Evolutionary conservation across 2,329 filamentous ascomycete genomes (phyloP), one percentile per base, ranked within the genome.

Genomic region (Penicillium sp.): DNA sequence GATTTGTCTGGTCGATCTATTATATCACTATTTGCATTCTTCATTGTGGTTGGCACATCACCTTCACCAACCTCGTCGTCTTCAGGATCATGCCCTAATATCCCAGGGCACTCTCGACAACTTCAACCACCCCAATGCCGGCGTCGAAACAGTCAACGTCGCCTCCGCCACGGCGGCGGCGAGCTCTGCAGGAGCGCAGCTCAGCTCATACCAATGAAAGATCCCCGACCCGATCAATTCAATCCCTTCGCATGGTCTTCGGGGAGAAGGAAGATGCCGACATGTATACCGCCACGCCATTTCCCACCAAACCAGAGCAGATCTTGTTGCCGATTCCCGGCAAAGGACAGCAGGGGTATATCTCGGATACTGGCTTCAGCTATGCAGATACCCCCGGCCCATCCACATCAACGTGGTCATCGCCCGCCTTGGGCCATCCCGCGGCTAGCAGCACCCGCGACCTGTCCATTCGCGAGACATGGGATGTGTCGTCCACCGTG

Each of bases 271-370:
- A 76, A 54, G 73, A 76, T 51, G 66, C 66, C 48, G 69, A 77
- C 63, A 68, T 80, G 53, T 80, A 79, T 65, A 71, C 74, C 11
- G 66, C 74, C 39, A 78, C 74, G 15, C 79, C 79, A 15, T 81
- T 78, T 63, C 79, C 79, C n/a, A 80, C 79, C 12, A 81, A 79
- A 58, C 76, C 78, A 15, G 76, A 78, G 52, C 79, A 81, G 63
- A 71, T 81, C 22, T 70, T 81, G 34, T 63, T 78, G 14, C 79
- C 79, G 5, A 74, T 72, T 42, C 73, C 76, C 4, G 72, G 75
- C 12, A 75, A 75, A 67, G 75, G 73, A n/a, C 73, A 69, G 41
- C 67, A 75, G 47, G 66, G 72, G 28, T 73, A 71, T 39, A 63
- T 72, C 48, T 65, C 70, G 50, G 69, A 74, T 50, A 69, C 69